Evolutionary conservation across 805 yeast species (phyloP).

Genomic region (Cyberlindnera euphorbiiphila): DNA sequence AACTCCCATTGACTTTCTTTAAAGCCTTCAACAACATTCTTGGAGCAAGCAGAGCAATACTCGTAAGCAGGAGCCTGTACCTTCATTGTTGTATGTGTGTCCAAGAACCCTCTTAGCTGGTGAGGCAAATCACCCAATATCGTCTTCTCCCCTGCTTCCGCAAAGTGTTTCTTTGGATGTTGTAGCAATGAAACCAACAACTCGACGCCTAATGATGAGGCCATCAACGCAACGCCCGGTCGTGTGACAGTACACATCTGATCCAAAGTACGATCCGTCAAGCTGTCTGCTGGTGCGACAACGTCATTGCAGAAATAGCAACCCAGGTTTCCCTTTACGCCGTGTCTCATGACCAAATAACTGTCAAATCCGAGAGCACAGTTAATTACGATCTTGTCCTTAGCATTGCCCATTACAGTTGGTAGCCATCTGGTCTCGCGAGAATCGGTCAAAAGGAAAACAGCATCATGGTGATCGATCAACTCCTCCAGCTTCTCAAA

Average conservation of each 20-base stretch:
- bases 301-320: conserved; percentile 97
- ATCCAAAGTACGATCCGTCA: conserved; percentile 85
- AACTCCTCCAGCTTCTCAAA: conserved; percentile 51
- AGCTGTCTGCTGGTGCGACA: conserved; percentile 86
- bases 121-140: conserved; percentile 77
- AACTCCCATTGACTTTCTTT: conserved; percentile 70
- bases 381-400: conserved; percentile 73
- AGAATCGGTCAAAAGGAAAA: conserved; percentile 86
- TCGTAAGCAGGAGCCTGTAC: conserved; percentile 69
- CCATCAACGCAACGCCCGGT: conserved; percentile 91
- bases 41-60: conserved; percentile 86
- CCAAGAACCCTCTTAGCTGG: conserved; percentile 85
- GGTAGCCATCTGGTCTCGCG: conserved; percentile 99
- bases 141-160: conserved; percentile 26
- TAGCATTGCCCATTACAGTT: conserved; percentile 67
- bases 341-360: conserved; percentile 92
- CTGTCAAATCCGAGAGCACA: conserved; percentile 96
- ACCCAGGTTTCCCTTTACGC: conserved; percentile 52
- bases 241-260: conserved; percentile 99
- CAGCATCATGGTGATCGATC: conserved; percentile 65
- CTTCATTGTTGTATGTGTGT: conserved; percentile 57
- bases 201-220: conserved; percentile 85
- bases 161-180: conserved; percentile 46
- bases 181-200: conserved; percentile 71
- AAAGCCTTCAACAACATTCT: conserved; percentile 50